phyloP scores from a whole-genome alignment of 2,329 filamentous ascomycete genomes.

The Diplodia intermedia region DNA sequence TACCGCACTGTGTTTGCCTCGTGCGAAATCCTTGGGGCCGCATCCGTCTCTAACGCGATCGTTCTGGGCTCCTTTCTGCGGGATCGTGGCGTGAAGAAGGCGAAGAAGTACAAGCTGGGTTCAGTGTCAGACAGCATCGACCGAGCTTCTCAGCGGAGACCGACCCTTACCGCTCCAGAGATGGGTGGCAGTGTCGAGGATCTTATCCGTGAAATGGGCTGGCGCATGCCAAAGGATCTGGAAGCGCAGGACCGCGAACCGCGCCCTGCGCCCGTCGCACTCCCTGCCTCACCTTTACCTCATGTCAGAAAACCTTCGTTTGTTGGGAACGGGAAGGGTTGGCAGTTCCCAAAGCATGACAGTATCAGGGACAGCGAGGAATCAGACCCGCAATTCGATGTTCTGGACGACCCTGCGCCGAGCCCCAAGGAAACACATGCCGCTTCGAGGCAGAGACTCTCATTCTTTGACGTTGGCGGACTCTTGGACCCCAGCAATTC shows the following conservation, averaged over 20 bases:
- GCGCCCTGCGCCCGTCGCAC: constrained; percentile 39
- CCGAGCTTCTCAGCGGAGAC: constrained; percentile 64
- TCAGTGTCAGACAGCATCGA: constrained; percentile 61
- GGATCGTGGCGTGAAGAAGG: constrained; percentile 88
- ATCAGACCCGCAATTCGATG: constrained; percentile 37
- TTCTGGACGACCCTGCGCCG: constrained; percentile 43
- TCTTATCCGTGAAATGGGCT: constrained; percentile 79
- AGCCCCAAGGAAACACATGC: constrained; percentile 51
- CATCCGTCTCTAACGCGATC: constrained; percentile 84
- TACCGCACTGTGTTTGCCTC: constrained; percentile 89
- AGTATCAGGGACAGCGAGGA: constrained; percentile 39
- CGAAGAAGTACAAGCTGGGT: constrained; percentile 70
- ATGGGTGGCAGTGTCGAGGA: constrained; percentile 89
- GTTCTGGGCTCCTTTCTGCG: constrained; percentile 92
- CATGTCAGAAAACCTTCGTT: constrained; percentile 22
- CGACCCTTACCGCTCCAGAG: constrained; percentile 69
- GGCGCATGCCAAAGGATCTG: constrained; percentile 65
- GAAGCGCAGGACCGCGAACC: constrained; percentile 39
- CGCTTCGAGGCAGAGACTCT: constrained; percentile 64
- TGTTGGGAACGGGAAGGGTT: constrained; percentile 36
- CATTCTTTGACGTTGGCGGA: constrained; percentile 86
- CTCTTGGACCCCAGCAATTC: constrained; percentile 61
- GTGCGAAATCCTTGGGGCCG: constrained; percentile 87
- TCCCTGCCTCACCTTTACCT: constrained; percentile 37
- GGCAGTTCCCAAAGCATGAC: constrained; percentile 44